phyloP scores from a whole-genome alignment of 2,329 filamentous ascomycete species.

The Penicillium sp. region DNA sequence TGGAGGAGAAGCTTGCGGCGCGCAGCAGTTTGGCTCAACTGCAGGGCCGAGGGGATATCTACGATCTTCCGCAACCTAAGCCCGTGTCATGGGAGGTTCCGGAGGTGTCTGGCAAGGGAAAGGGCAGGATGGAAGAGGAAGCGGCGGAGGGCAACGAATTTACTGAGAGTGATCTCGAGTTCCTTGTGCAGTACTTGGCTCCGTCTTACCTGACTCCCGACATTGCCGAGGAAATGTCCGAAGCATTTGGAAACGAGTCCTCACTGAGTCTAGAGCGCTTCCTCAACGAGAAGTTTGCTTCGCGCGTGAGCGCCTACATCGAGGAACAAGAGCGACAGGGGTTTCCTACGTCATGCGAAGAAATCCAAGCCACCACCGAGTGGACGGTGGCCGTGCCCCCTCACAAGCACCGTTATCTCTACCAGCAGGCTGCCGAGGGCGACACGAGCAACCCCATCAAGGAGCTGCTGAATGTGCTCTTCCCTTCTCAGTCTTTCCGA shows the following conservation, averaged over 20 bases:
- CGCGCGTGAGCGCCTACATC: slow-evolving; percentile 65
- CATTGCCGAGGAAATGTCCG: slow-evolving; percentile 73
- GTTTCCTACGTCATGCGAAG: slow-evolving; percentile 38
- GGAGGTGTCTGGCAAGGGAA: slow-evolving; percentile 34
- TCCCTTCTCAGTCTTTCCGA: slow-evolving; percentile 79
- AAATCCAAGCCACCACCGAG: slow-evolving; percentile 53
- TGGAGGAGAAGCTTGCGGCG: slow-evolving; percentile 81
- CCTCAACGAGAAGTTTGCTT: slow-evolving; percentile 69
- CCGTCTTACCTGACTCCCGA: slow-evolving; percentile 90
- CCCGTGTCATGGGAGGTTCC: slow-evolving; percentile 42
- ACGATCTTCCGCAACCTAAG: slow-evolving; percentile 68
- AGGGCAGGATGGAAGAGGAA: slow-evolving; percentile 42
- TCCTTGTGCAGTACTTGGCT: slow-evolving; percentile 82
- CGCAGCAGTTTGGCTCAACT: slow-evolving; percentile 90
- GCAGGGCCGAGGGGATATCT: slow-evolving; percentile 82
- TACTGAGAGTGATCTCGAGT: slow-evolving; percentile 75
- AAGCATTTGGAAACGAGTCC: slow-evolving; percentile 74
- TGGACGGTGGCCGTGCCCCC: slow-evolving; percentile 81
- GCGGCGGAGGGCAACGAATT: slow-evolving; percentile 53
- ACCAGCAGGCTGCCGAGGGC: slow-evolving; percentile 53
- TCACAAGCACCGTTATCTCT: slow-evolving; percentile 92
- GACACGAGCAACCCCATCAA: slow-evolving; percentile 51
- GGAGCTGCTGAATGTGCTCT: slow-evolving; percentile 72
- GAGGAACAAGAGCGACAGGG: slow-evolving; percentile 56
- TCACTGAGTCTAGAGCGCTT: slow-evolving; percentile 77